A percentile compares a stretch with the other conserved stretches of the same genome.
Evolutionary conservation across 441 rosid species (phyloP).

Genomic region (Brassica balearica): DNA sequence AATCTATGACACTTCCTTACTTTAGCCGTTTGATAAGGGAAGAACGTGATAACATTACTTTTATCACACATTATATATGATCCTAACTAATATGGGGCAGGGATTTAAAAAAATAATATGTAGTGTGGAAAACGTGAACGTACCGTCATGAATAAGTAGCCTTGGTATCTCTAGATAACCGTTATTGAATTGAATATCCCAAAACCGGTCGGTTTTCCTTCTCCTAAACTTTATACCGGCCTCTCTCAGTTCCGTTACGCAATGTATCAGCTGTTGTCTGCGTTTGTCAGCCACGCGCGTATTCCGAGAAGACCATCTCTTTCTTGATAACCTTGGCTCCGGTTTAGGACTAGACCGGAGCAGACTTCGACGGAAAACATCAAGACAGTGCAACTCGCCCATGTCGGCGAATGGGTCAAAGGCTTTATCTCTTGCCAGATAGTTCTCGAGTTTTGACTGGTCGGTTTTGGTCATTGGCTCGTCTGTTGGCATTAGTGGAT

Average conservation of each 20-base stretch:
- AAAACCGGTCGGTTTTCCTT: conserved; percentile 78
- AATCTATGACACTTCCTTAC: conserved; percentile 21
- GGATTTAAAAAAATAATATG: neutral
- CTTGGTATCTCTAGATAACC: conserved; percentile 79
- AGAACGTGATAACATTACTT: neutral
- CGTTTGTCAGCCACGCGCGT: conserved; percentile 78
- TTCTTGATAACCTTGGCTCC: conserved; percentile 57
- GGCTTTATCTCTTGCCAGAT: conserved; percentile 38
- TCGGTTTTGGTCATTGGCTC: conserved; percentile 71
- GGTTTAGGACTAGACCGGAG: conserved; percentile 67
- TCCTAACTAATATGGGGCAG: conserved; percentile 4
- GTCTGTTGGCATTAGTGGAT: conserved; percentile 83
- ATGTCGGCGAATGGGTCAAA: conserved; percentile 73
- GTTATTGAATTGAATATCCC: conserved; percentile 77
- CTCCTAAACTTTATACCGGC: conserved; percentile 80
- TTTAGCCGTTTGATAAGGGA: neutral
- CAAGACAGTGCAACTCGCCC: conserved; percentile 77
- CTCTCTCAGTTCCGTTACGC: conserved; percentile 79
- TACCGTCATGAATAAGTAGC: conserved; percentile 82
- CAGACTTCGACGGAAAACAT: conserved; percentile 75
- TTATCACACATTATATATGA: neutral
- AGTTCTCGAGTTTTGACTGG: conserved; percentile 58
- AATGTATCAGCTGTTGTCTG: conserved; percentile 76
- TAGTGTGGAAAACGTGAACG: conserved; percentile 7
- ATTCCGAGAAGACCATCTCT: conserved; percentile 58